Evolutionary conservation across 352 stramenopile species (phyloP).

Genomic region (Globisporangium iwayamae): DNA sequence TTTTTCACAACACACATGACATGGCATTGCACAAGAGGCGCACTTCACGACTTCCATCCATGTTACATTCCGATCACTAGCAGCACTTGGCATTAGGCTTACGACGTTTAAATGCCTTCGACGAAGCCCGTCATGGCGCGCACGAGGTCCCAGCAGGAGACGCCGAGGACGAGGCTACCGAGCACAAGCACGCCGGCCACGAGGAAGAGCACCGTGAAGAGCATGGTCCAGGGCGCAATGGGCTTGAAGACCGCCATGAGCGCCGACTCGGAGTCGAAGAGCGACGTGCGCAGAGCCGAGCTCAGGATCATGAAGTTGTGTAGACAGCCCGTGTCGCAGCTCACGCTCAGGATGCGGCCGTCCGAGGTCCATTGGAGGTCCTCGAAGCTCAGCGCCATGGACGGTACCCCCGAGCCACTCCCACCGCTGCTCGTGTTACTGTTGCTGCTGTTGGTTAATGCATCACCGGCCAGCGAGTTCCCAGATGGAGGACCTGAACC

Average conservation of each 20-base stretch:
- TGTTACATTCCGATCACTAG: background rate
- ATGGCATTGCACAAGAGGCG: background rate
- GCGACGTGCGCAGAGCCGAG: slow-evolving; percentile 50
- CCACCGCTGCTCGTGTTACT: slow-evolving; percentile 7
- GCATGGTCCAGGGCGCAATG: slow-evolving; percentile 54
- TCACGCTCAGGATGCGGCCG: slow-evolving; percentile 89
- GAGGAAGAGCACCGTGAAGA: slow-evolving; percentile 59
- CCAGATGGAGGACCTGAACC: background rate
- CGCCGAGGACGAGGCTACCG: slow-evolving; percentile 43
- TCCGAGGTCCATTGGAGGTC: slow-evolving; percentile 85
- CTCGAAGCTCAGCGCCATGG: slow-evolving; percentile 52
- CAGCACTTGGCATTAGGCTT: background rate
- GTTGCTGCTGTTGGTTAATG: background rate
- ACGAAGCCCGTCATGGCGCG: slow-evolving; percentile 66
- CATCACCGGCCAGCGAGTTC: background rate
- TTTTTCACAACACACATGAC: background rate
- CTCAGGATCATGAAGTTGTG: slow-evolving; percentile 88
- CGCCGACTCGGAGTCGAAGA: slow-evolving; percentile 59
- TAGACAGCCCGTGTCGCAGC: slow-evolving; percentile 77
- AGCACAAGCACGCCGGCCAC: slow-evolving; percentile 40
- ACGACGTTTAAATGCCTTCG: slow-evolving; percentile 26
- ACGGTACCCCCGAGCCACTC: slow-evolving; percentile 16
- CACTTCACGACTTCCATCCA: background rate
- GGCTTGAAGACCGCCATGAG: slow-evolving; percentile 59
- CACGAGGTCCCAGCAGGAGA: slow-evolving; percentile 49